These are phyloP conservation scores for Huntiella savannae DNA, from an alignment of 2,329 filamentous ascomycete genomes.

Conservation along the genomic window DNA sequence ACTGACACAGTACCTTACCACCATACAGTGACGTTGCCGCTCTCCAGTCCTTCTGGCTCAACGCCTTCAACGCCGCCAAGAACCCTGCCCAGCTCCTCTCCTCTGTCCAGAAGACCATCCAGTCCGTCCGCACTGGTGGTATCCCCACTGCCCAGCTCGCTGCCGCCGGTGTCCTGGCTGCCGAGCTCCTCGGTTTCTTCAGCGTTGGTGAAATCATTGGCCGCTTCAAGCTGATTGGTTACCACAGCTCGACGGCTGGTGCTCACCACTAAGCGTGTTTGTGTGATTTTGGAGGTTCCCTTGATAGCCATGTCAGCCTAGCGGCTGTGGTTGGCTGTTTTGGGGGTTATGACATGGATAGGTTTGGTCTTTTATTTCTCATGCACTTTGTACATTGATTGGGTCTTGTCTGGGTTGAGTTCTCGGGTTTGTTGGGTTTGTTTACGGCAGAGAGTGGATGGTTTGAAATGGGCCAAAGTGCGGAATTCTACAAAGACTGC, in stretches of 20 bases:
- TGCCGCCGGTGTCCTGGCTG: slow-evolving; percentile 56
- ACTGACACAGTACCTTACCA: neutral
- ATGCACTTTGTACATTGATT: too few relatives aligned
- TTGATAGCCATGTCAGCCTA: too few relatives aligned
- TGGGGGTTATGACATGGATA: too few relatives aligned
- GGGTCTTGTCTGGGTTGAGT: too few relatives aligned
- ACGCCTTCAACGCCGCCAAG: slow-evolving; percentile 48
- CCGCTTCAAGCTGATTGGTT: slow-evolving; percentile 85
- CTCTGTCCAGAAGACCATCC: slow-evolving; percentile 36
- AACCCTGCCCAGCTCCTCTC: slow-evolving; percentile 45
- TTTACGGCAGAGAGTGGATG: neutral
- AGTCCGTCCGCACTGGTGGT: slow-evolving; percentile 43
- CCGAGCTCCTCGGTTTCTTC: slow-evolving; percentile 91
- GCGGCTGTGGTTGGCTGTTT: neutral
- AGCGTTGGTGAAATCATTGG: slow-evolving; percentile 94
- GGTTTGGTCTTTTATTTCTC: too few relatives aligned
- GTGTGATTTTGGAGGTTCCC: neutral
- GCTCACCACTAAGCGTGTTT: slow-evolving; percentile 34
- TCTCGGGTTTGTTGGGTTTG: neutral
- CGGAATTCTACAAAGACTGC: too few relatives aligned
- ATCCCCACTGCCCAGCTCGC: slow-evolving; percentile 52
- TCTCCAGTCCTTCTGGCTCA: slow-evolving; percentile 76
- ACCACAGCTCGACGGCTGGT: slow-evolving; percentile 49
- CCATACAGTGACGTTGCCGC: slow-evolving; percentile 27
- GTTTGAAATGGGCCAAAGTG: neutral